Percentiles rank a stretch among this genome's conserved stretches.
These are phyloP conservation scores for Hypoxylon subgilvum DNA, from an alignment of 495 filamentous ascomycete genomes.

Conservation along the genomic window DNA sequence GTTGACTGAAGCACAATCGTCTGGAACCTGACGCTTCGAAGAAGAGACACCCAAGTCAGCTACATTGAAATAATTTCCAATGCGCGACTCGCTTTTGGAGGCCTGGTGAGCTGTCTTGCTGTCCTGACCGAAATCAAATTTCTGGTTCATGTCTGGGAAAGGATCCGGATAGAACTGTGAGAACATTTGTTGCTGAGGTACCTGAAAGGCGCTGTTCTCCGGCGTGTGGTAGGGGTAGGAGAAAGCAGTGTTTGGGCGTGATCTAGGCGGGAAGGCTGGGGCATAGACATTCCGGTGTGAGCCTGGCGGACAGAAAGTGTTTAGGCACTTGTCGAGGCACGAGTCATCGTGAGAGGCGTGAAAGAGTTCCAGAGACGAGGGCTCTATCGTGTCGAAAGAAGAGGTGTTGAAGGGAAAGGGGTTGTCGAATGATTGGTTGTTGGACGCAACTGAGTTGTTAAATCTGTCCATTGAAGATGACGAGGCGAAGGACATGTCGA, in stretches of 20 bases:
- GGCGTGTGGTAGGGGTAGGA: slow-evolving; percentile 10
- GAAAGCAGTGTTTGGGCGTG: slow-evolving; percentile 5
- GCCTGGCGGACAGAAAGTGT: slow-evolving; percentile 3
- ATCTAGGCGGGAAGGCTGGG: slow-evolving; percentile 4
- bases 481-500: slow-evolving; percentile 7
- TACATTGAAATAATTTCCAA: slow-evolving; percentile 24
- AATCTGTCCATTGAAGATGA: slow-evolving; percentile 23
- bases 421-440: slow-evolving; percentile 12
- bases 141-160: slow-evolving; percentile 8
- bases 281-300: slow-evolving; percentile 6
- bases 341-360: slow-evolving; percentile 49
- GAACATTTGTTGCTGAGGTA: background rate
- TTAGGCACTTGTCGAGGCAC: slow-evolving; percentile 48
- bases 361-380: slow-evolving; percentile 25
- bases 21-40: slow-evolving; percentile 13
- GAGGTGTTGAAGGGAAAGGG: slow-evolving; percentile 6
- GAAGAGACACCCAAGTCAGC: slow-evolving; percentile 16
- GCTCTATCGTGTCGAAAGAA: slow-evolving; percentile 24
- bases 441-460: slow-evolving; percentile 5
- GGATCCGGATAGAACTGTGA: slow-evolving; percentile 6
- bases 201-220: slow-evolving; percentile 17
- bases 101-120: slow-evolving; percentile 3
- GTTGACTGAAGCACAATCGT: slow-evolving; percentile 34
- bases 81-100: slow-evolving; percentile 20
- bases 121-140: slow-evolving; percentile 13